Evolutionary conservation across 371 early-diverging fungal species (phyloP).

Genomic region (Lichtheimia ornata): DNA sequence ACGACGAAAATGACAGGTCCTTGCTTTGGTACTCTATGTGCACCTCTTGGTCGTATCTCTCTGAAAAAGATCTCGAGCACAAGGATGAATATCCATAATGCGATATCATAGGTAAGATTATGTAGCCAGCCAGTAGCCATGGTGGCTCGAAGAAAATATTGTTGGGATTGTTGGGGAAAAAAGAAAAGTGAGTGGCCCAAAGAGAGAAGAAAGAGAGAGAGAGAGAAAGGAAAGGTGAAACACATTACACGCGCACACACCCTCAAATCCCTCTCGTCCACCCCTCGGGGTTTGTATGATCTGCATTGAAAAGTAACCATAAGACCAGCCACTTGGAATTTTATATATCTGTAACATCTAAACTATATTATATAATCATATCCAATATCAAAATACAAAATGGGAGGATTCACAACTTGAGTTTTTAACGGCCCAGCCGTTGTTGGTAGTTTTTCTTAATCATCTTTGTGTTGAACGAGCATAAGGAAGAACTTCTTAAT

Average conservation of each 20-base stretch:
- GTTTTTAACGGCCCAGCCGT: slow-evolving; percentile 8
- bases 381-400: too few relatives aligned
- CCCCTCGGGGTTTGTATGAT: too few relatives aligned
- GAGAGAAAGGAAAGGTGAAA: slow-evolving; percentile 1
- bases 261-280: too few relatives aligned
- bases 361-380: too few relatives aligned
- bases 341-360: too few relatives aligned
- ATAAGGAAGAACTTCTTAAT: not conserved
- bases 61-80: slow-evolving; percentile 84
- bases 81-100: slow-evolving; percentile 58
- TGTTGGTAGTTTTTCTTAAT: not conserved
- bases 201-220: slow-evolving; percentile 5
- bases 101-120: slow-evolving; percentile 35
- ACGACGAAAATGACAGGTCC: slow-evolving; percentile 94
- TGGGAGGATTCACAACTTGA: too few relatives aligned
- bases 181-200: not conserved
- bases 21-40: slow-evolving; percentile 81
- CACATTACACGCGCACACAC: too few relatives aligned
- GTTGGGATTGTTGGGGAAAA: slow-evolving; percentile 1
- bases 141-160: not conserved
- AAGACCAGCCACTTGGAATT: too few relatives aligned
- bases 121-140: slow-evolving; percentile 9
- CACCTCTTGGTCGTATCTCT: slow-evolving; percentile 86
- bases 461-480: too few relatives aligned
- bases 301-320: too few relatives aligned